These are phyloP conservation scores for Phytophthora europaea DNA, from an alignment of 352 stramenopile genomes.

Conservation along the genomic window DNA sequence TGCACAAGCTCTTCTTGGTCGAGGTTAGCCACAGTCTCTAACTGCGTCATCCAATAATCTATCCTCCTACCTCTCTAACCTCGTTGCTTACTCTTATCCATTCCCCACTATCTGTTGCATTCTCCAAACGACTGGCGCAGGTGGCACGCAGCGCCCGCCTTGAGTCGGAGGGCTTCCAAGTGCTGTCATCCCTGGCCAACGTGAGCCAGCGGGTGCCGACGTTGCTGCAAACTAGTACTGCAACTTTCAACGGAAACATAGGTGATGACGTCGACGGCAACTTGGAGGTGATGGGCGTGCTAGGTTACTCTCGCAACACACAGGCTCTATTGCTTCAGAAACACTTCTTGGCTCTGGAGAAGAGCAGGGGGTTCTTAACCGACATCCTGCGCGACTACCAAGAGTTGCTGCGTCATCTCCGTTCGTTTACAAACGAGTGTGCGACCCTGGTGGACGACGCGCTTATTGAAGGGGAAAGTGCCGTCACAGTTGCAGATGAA, in stretches of 20 bases:
- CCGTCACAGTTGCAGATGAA: slow-evolving; percentile 28
- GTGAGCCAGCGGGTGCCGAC: slow-evolving; percentile 65
- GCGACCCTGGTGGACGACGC: slow-evolving; percentile 43
- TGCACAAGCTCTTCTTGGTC: slow-evolving; percentile 72
- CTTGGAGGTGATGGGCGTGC: slow-evolving; percentile 50
- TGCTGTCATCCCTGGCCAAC: slow-evolving; percentile 78
- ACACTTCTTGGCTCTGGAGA: slow-evolving; percentile 80
- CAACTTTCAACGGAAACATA: not conserved
- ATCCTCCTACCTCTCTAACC: not conserved
- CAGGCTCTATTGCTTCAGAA: slow-evolving; percentile 60
- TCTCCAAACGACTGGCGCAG: slow-evolving; percentile 38
- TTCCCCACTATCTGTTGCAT: not conserved
- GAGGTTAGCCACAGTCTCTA: slow-evolving; percentile 43
- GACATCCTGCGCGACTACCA: slow-evolving; percentile 64
- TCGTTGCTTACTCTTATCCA: not conserved
- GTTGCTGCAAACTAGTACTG: slow-evolving; percentile 34
- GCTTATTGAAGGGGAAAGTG: slow-evolving; percentile 32
- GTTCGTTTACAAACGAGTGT: slow-evolving; percentile 46
- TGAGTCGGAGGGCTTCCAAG: slow-evolving; percentile 70
- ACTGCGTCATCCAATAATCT: not conserved
- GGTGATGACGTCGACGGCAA: slow-evolving; percentile 7
- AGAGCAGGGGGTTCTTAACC: slow-evolving; percentile 61
- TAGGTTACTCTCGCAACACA: slow-evolving; percentile 49
- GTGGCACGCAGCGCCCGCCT: slow-evolving; percentile 58
- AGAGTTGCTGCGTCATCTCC: slow-evolving; percentile 55